These are phyloP conservation scores for Arabidopsis hybrid DNA, from an alignment of 441 rosid genomes.

Conservation along the genomic window DNA sequence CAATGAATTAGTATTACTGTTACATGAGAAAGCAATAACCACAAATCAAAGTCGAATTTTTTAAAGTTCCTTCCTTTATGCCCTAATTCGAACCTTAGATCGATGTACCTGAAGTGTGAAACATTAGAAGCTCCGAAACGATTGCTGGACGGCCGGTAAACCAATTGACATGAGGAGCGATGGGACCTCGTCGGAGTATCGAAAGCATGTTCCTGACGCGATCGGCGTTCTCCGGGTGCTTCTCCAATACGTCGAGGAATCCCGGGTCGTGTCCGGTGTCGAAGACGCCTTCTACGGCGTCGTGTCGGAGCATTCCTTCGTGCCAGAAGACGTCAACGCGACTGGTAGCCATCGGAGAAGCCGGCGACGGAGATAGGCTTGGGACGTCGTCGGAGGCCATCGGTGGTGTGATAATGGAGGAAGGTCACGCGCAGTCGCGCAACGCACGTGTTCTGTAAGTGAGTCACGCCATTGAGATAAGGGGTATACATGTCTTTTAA, in stretches of 20 bases:
- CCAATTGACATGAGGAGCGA: conserved; percentile 73
- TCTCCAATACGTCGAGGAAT: conserved; percentile 77
- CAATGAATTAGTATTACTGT: too few relatives aligned
- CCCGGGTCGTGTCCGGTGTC: conserved; percentile 74
- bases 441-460: background rate
- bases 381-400: conserved; percentile 35
- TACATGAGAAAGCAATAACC: background rate
- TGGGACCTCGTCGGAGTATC: conserved; percentile 77
- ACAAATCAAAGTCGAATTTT: conserved; percentile 5
- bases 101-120: conserved; percentile 67
- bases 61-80: conserved; percentile 8
- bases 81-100: background rate
- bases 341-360: conserved; percentile 22
- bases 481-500: conserved; percentile 1
- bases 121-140: conserved; percentile 65
- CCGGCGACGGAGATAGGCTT: conserved; percentile 27
- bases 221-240: conserved; percentile 85
- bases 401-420: background rate
- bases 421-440: background rate
- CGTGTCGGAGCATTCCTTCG: conserved; percentile 81
- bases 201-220: conserved; percentile 82
- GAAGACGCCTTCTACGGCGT: conserved; percentile 74
- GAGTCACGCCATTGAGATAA: background rate
- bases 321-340: conserved; percentile 78
- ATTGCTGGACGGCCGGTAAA: conserved; percentile 64